Percentiles rank a stretch among this genome's conserved stretches.
These are phyloP conservation scores for Picea sitchensis DNA, from an alignment of 75 land plant genomes.

Conservation along the genomic window DNA sequence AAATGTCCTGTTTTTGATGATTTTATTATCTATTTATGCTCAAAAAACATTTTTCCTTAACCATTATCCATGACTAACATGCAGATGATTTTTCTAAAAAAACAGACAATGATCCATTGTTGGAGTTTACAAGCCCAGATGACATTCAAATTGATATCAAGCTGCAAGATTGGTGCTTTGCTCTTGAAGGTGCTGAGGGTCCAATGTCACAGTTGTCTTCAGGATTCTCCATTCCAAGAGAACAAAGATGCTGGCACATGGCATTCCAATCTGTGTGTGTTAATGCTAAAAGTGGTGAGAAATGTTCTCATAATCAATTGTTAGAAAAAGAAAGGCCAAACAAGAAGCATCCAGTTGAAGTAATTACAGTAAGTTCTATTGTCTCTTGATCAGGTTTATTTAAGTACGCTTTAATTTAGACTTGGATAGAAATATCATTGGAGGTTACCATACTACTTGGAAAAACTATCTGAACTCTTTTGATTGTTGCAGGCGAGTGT, in stretches of 20 bases:
- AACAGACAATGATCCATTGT: constrained; percentile 17
- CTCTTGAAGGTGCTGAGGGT: constrained; percentile 78
- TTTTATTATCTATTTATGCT: background rate
- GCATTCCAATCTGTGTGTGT: constrained; percentile 66
- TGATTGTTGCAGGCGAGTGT: constrained; percentile 53
- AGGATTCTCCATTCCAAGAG: constrained; percentile 30
- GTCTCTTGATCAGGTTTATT: background rate
- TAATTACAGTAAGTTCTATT: constrained; percentile 40
- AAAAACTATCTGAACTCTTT: background rate
- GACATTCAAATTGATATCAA: constrained; percentile 77
- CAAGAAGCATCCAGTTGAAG: constrained; percentile 50
- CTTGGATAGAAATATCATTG: background rate
- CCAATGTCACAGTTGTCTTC: constrained; percentile 13
- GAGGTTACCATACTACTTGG: background rate
- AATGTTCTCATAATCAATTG: constrained; percentile 14
- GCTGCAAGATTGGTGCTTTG: constrained; percentile 89
- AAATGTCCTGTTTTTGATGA: background rate
- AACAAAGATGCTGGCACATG: constrained; percentile 94
- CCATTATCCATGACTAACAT: background rate
- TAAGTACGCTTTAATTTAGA: background rate
- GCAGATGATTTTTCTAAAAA: constrained; percentile 31
- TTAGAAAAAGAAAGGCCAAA: constrained; percentile 10
- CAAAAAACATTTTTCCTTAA: background rate
- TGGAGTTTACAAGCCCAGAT: constrained; percentile 85
- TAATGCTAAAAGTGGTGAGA: constrained; percentile 50